A percentile compares a stretch with the other conserved stretches of the same genome.
These are phyloP conservation scores for Leucaena leucocephala DNA, from an alignment of 306 rosid species.

Conservation along the genomic window DNA sequence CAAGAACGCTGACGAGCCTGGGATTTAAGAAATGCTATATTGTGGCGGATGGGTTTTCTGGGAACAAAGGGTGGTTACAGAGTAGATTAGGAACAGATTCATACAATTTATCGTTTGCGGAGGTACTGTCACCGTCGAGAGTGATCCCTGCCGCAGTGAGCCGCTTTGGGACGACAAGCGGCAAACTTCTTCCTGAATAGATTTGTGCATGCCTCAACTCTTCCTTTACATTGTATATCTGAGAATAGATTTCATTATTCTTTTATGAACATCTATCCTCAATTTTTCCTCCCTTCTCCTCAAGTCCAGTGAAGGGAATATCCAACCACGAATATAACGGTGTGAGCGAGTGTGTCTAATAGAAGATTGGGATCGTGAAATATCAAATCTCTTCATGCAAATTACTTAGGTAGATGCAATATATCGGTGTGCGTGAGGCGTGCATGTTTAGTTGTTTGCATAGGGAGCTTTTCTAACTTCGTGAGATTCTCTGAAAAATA, in stretches of 20 bases:
- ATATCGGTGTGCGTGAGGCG: background rate
- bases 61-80: slow-evolving; percentile 85
- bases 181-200: slow-evolving; percentile 68
- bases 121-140: slow-evolving; percentile 89
- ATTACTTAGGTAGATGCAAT: background rate
- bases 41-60: slow-evolving; percentile 93
- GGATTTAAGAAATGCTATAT: slow-evolving; percentile 73
- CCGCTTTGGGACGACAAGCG: slow-evolving; percentile 67
- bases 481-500: background rate
- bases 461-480: background rate
- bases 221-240: slow-evolving; percentile 9
- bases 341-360: background rate
- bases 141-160: slow-evolving; percentile 58
- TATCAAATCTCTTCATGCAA: background rate
- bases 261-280: slow-evolving; percentile 25
- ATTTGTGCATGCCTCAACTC: slow-evolving; percentile 36
- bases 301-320: background rate
- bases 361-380: background rate
- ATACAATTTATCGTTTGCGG: slow-evolving; percentile 71
- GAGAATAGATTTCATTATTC: slow-evolving; percentile 15
- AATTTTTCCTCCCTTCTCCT: background rate
- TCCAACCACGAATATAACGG: background rate
- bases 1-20: slow-evolving; percentile 65
- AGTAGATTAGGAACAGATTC: slow-evolving; percentile 89
- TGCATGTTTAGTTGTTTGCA: background rate